phyloP scores from a whole-genome alignment of 345 rosid genomes.

The Anastatica hierochuntica region DNA sequence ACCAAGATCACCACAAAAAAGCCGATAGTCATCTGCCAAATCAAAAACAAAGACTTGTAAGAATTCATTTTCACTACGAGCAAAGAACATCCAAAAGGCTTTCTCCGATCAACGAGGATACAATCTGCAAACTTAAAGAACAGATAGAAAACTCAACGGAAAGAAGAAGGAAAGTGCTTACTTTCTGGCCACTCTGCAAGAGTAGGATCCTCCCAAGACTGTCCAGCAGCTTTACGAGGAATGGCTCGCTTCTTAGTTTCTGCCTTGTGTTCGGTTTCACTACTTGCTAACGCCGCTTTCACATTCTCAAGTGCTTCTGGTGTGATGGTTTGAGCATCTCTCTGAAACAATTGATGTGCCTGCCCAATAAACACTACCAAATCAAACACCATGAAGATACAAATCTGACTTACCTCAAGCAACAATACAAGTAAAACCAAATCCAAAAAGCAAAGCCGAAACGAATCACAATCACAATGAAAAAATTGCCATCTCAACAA shows the following conservation, averaged over 20 bases:
- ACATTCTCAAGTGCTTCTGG: conserved; percentile 96
- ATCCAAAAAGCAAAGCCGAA: neutral
- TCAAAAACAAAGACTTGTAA: neutral
- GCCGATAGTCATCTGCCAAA: conserved; percentile 75
- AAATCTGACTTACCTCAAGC: neutral
- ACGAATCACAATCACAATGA: neutral
- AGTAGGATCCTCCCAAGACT: conserved; percentile 90
- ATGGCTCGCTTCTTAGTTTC: conserved; percentile 85
- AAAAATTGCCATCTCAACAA: neutral
- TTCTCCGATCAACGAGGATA: neutral
- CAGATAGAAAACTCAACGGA: neutral
- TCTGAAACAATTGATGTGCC: conserved; percentile 91
- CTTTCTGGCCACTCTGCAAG: conserved; percentile 99
- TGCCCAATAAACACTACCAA: conserved; percentile 21
- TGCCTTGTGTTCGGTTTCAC: conserved; percentile 84
- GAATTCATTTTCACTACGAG: neutral
- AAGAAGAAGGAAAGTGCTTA: conserved; percentile 23
- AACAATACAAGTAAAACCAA: neutral
- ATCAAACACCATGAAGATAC: conserved; percentile 3
- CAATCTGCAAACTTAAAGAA: conserved; percentile 1
- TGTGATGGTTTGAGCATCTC: conserved; percentile 88
- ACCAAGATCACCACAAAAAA: conserved; percentile 98
- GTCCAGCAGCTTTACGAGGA: conserved; percentile 98
- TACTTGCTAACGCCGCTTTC: conserved; percentile 88
- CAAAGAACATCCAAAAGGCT: neutral